These are phyloP conservation scores for Starmerella tilneyi DNA, from an alignment of 805 yeast genomes.

Conservation along the genomic window DNA sequence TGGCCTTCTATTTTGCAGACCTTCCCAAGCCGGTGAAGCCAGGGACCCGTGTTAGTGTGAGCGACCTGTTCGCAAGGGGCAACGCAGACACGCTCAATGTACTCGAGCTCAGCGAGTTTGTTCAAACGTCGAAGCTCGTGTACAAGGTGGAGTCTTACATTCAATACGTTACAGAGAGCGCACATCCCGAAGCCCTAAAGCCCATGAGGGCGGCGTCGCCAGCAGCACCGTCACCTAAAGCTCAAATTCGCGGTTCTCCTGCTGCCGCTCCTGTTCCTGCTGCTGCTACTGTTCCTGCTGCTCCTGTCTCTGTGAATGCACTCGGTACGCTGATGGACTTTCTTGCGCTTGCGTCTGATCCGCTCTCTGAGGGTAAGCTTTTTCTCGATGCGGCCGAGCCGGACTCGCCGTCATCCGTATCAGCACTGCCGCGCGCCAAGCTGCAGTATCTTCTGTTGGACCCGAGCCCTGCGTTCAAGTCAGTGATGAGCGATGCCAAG, in stretches of 20 bases:
- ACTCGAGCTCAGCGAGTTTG: slow-evolving; percentile 53
- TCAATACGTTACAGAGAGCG: slow-evolving; percentile 26
- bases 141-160: slow-evolving; percentile 70
- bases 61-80: slow-evolving; percentile 46
- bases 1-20: slow-evolving; percentile 40
- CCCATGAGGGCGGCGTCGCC: neutral
- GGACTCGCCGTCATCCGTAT: slow-evolving; percentile 7
- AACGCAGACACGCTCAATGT: slow-evolving; percentile 65
- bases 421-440: slow-evolving; percentile 7
- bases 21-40: slow-evolving; percentile 31
- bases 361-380: slow-evolving; percentile 67
- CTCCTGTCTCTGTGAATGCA: neutral
- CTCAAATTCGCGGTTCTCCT: neutral
- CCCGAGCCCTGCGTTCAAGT: slow-evolving; percentile 60
- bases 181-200: too few relatives aligned
- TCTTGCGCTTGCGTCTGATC: slow-evolving; percentile 54
- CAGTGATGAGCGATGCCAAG: slow-evolving; percentile 51
- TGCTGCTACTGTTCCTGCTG: neutral
- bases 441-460: slow-evolving; percentile 68
- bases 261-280: too few relatives aligned
- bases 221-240: neutral
- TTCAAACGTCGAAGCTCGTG: slow-evolving; percentile 63
- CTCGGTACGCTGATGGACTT: slow-evolving; percentile 43
- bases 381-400: slow-evolving; percentile 44
- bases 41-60: slow-evolving; percentile 45